A percentile compares a stretch with the other conserved stretches of the same genome.
Conservation (phyloP, 139 green algal species). For the Protoeuglena noctilucae region DNA sequence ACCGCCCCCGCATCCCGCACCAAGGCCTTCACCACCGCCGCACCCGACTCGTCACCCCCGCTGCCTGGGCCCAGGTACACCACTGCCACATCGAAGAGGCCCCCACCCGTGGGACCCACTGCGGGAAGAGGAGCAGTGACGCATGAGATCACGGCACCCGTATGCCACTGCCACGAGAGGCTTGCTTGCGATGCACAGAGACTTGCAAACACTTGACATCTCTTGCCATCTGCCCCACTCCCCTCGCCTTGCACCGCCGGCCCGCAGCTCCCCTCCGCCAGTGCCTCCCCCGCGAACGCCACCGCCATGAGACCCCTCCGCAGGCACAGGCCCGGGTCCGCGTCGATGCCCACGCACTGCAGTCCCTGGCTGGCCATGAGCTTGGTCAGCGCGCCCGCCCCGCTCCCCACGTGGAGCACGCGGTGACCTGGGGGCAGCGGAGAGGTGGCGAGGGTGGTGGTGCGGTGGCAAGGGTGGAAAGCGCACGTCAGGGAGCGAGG, state of each 20-base stretch:
- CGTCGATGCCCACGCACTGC: slow-evolving; percentile 17
- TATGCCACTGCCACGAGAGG: too few species aligned
- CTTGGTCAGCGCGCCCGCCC: slow-evolving; percentile 42
- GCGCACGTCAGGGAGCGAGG: too few species aligned
- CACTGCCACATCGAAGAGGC: slow-evolving; percentile 16
- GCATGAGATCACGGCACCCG: too few species aligned
- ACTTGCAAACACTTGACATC: not conserved
- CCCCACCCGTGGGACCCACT: not conserved
- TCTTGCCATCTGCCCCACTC: not conserved
- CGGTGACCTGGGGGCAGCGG: not conserved
- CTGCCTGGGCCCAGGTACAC: slow-evolving; percentile 6
- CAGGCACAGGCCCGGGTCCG: slow-evolving; percentile 7
- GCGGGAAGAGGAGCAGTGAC: too few species aligned
- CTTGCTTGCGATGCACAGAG: too few species aligned
- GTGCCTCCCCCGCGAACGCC: not conserved
- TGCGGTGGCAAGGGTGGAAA: too few species aligned
- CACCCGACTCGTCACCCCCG: too few species aligned
- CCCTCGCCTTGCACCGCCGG: not conserved
- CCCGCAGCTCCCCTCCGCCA: slow-evolving; percentile 1
- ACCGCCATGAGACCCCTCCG: slow-evolving; percentile 16
- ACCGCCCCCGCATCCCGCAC: slow-evolving; percentile 10
- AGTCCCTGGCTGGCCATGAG: slow-evolving; percentile 45
- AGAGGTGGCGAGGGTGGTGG: too few species aligned
- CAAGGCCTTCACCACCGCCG: not conserved
- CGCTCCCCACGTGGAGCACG: slow-evolving; percentile 44